Conservation (phyloP, 345 rosid species). For the Syzygium grande region DNA sequence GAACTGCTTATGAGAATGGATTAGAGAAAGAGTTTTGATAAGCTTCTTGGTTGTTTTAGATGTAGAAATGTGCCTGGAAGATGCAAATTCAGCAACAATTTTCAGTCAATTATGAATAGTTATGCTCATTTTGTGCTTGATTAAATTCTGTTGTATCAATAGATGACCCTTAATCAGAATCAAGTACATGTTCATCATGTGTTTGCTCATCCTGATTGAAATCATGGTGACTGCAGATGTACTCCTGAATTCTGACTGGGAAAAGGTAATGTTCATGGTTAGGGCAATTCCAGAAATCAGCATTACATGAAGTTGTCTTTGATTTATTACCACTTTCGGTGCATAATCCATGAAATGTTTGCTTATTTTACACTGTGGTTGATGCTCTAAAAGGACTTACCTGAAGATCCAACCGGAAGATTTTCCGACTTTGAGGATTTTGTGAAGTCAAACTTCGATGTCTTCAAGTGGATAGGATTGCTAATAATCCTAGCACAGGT, state of each 20-base stretch:
- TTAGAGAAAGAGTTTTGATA: not conserved
- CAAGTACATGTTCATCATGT: conserved; percentile 29
- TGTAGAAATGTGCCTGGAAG: not conserved
- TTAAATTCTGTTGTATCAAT: not conserved
- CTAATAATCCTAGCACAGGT: conserved; percentile 36
- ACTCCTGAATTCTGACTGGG: conserved; percentile 47
- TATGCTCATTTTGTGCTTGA: not conserved
- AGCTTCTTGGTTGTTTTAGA: not conserved
- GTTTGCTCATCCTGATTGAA: conserved; percentile 30
- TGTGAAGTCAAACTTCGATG: conserved; percentile 32
- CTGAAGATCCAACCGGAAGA: conserved; percentile 51
- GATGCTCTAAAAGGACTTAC: conserved; percentile 33
- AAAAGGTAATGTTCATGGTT: conserved; percentile 16
- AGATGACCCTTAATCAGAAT: not conserved
- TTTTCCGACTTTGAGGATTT: conserved; percentile 37
- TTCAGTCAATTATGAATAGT: not conserved
- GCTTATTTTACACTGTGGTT: not conserved
- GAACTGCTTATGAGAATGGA: not conserved
- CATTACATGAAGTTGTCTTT: not conserved
- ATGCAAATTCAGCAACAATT: not conserved
- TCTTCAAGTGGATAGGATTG: conserved; percentile 34
- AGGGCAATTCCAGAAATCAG: not conserved
- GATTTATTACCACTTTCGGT: not conserved
- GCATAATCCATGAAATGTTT: not conserved
- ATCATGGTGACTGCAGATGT: conserved; percentile 29